phyloP scores from a whole-genome alignment of 116 monocot genomes.

The Zostera marina region DNA sequence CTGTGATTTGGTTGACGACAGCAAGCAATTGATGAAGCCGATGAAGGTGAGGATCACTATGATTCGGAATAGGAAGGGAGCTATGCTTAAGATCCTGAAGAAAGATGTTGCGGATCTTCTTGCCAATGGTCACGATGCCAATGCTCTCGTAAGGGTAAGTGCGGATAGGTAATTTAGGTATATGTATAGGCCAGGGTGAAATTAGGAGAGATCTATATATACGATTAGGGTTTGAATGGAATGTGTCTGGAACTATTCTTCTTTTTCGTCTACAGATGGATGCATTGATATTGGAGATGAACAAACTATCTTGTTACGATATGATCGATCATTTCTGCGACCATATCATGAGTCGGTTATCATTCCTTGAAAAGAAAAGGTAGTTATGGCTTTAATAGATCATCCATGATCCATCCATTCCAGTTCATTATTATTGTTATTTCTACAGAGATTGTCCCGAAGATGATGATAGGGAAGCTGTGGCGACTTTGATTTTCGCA shows the following conservation, averaged over 20 bases:
- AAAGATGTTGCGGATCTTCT: slow-evolving; percentile 51
- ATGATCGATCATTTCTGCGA: slow-evolving; percentile 61
- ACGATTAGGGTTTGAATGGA: not conserved
- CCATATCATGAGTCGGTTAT: slow-evolving; percentile 33
- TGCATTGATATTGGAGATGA: slow-evolving; percentile 48
- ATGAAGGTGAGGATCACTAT: slow-evolving; percentile 23
- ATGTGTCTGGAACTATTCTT: too few species aligned
- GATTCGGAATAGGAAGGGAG: slow-evolving; percentile 39
- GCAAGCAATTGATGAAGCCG: slow-evolving; percentile 49
- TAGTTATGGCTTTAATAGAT: too few species aligned
- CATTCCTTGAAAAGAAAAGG: slow-evolving; percentile 63
- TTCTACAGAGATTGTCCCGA: slow-evolving; percentile 27
- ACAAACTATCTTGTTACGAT: slow-evolving; percentile 63
- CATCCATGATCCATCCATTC: too few species aligned
- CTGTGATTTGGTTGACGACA: slow-evolving; percentile 11
- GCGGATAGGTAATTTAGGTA: not conserved
- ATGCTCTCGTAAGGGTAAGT: slow-evolving; percentile 40
- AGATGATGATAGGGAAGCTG: slow-evolving; percentile 28
- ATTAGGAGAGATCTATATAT: not conserved
- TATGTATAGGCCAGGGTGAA: not conserved
- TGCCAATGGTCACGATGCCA: slow-evolving; percentile 17
- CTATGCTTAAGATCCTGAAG: slow-evolving; percentile 36
- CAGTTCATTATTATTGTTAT: too few species aligned
- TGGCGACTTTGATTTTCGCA: slow-evolving; percentile 37
- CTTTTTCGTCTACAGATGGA: slow-evolving; percentile 48